Base-by-base conservation (phyloP, 1,284 basidiomycete species). In the Inonotus obliquus region DNA sequence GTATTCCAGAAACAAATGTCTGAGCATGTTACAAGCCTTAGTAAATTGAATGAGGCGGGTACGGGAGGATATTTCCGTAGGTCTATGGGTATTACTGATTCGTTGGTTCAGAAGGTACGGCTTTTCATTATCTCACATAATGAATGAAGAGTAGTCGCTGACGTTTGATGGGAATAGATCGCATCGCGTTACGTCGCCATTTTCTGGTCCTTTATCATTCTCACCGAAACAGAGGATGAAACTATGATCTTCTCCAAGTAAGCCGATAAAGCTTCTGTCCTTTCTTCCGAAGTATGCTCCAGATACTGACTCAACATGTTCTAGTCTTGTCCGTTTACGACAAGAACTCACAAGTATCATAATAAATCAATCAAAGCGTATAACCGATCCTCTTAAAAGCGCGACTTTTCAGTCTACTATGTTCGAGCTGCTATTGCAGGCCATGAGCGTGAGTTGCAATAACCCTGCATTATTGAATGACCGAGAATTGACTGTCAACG, bases 231-330 rank as follows among this genome's bases (percentile, higher is more conserved):
- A 67, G 87, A 86, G 47, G 92, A 95, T 66, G 94, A 97, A 71
- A 92, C 91, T 5, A 96, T 96, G 94, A 89, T 96, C 52, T 96
- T 96, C 69, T 87, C 90, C 13, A 94, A 94, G 94, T 94, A 70
- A 67, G 81, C 69, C 1, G 32, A 39, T n/a, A 54, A 54, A n/a
- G n/a, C 13, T 4, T 54, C 14, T 23, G 19, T n/a, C n/a, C 13
- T 17, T 5, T 47, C n/a, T 57, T 29, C 56, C 17, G 39, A 13
- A 29, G 6, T 45, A 1, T 35, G 5, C 38, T 25, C 29, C 2
- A 39, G n/a, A 29, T 13, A 19, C 57, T 54, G 49, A 59, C 62
- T 64, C 49, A 57, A 53, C 39, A 47, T 32, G 54, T 41, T 63
- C 14, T 64, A 97, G 95, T 69, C 77, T 96, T 62, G 77, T 87